Conservation (phyloP, 768 basidiomycete genomes). For the Leccinum incarnatum region DNA sequence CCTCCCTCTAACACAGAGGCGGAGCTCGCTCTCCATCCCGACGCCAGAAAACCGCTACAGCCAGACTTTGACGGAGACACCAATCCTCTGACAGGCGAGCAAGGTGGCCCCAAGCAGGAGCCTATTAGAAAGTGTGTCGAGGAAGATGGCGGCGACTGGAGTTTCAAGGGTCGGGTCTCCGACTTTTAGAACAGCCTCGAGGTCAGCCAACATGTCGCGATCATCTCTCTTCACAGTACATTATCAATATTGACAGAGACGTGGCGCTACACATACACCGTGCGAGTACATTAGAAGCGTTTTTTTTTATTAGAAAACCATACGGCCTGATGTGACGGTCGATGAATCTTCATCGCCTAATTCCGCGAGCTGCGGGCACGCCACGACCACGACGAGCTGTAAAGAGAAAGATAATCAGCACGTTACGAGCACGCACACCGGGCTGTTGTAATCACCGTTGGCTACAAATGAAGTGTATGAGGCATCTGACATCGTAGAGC, state of each 20-base stretch:
- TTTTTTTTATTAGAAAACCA: conserved; percentile 7
- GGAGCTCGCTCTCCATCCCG: conserved; percentile 60
- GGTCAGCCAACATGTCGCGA: not conserved
- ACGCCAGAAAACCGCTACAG: conserved; percentile 55
- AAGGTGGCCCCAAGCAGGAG: conserved; percentile 84
- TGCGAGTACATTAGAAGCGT: conserved; percentile 9
- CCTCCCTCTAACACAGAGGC: conserved; percentile 41
- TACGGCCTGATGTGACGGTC: not conserved
- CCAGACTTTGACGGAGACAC: conserved; percentile 77
- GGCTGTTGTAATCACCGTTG: conserved; percentile 54
- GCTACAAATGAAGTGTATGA: conserved; percentile 45
- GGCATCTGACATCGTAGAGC: conserved; percentile 7
- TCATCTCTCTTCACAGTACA: conserved; percentile 4
- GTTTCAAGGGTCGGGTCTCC: conserved; percentile 83
- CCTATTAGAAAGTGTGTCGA: conserved; percentile 62
- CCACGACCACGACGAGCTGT: conserved; percentile 87
- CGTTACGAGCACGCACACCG: conserved; percentile 5
- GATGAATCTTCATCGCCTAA: conserved; percentile 60
- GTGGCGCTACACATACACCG: conserved; percentile 17
- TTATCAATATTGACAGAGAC: conserved; percentile 7
- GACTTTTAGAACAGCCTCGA: conserved; percentile 57
- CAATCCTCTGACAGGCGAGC: conserved; percentile 82
- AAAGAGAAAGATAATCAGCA: conserved; percentile 15
- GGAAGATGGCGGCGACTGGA: conserved; percentile 74
- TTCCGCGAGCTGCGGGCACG: conserved; percentile 71